Evolutionary conservation across 2,329 filamentous ascomycete genomes (phyloP).

Genomic region (Nemania bipapillata): DNA sequence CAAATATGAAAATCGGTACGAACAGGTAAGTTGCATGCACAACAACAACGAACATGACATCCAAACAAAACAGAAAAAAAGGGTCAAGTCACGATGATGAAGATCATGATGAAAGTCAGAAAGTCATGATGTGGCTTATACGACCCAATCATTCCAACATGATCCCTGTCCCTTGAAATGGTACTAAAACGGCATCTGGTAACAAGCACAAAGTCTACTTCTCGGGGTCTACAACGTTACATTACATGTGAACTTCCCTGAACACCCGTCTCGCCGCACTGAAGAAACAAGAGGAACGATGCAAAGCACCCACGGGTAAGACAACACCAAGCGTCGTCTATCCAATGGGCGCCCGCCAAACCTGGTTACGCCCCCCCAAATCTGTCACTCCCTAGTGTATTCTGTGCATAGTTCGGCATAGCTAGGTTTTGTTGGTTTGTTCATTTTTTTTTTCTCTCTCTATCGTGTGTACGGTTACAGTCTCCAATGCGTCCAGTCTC

Average conservation of each 20-base stretch:
- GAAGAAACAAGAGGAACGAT: slow-evolving; percentile 37
- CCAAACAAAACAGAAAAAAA: background rate
- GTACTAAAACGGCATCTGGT: slow-evolving; percentile 39
- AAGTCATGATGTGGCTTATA: slow-evolving; percentile 46
- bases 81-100: too few relatives aligned
- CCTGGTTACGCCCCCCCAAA: slow-evolving; percentile 29
- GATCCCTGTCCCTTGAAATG: slow-evolving; percentile 45
- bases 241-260: slow-evolving; percentile 40
- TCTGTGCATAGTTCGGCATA: slow-evolving; percentile 31
- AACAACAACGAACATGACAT: background rate
- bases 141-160: slow-evolving; percentile 30
- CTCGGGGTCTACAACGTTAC: slow-evolving; percentile 45
- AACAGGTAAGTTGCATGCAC: slow-evolving; percentile 17
- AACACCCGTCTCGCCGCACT: slow-evolving; percentile 36
- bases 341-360: slow-evolving; percentile 22
- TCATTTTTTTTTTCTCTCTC: slow-evolving; percentile 4
- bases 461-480: slow-evolving; percentile 36
- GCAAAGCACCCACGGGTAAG: slow-evolving; percentile 40
- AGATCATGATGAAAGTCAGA: background rate
- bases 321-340: slow-evolving; percentile 33
- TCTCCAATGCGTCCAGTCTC: background rate
- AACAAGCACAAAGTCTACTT: slow-evolving; percentile 36
- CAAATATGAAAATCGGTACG: background rate
- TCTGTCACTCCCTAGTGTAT: slow-evolving; percentile 32
- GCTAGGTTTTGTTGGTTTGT: slow-evolving; percentile 6